A percentile compares a stretch with the other conserved stretches of the same genome.
These are phyloP conservation scores for Logfia minima DNA, from an alignment of 129 eudicot species.

Conservation along the genomic window DNA sequence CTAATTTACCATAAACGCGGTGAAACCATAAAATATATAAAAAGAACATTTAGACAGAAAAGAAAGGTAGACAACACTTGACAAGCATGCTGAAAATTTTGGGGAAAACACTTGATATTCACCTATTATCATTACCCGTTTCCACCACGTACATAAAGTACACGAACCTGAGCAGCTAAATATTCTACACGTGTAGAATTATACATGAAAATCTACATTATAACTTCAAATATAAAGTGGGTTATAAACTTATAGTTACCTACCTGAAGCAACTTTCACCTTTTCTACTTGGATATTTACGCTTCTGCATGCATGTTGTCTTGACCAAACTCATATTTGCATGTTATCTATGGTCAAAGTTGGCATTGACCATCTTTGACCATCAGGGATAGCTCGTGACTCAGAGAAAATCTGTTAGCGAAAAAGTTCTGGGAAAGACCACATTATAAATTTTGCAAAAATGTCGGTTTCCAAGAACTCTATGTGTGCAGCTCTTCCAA, in stretches of 20 bases:
- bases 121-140: slow-evolving; percentile 17
- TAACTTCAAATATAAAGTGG: slow-evolving; percentile 20
- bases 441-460: slow-evolving; percentile 87
- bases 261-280: slow-evolving; percentile 24
- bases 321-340: slow-evolving; percentile 15
- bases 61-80: background rate
- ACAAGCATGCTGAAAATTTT: slow-evolving; percentile 1
- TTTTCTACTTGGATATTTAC: slow-evolving; percentile 29
- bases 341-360: slow-evolving; percentile 9
- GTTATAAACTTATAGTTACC: slow-evolving; percentile 25
- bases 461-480: slow-evolving; percentile 90
- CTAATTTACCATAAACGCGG: background rate
- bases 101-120: slow-evolving; percentile 25
- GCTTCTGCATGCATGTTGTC: background rate
- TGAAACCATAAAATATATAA: slow-evolving; percentile 6
- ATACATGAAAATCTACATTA: slow-evolving; percentile 31
- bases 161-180: slow-evolving; percentile 22
- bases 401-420: slow-evolving; percentile 25
- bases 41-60: background rate
- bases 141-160: slow-evolving; percentile 27
- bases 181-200: slow-evolving; percentile 28
- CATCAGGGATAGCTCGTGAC: slow-evolving; percentile 24
- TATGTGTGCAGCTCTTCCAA: slow-evolving; percentile 96
- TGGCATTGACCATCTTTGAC: slow-evolving; percentile 12
- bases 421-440: slow-evolving; percentile 94